These are phyloP conservation scores for Asterionellopsis glacialis DNA, from an alignment of 108 stramenopile species.

Conservation along the genomic window DNA sequence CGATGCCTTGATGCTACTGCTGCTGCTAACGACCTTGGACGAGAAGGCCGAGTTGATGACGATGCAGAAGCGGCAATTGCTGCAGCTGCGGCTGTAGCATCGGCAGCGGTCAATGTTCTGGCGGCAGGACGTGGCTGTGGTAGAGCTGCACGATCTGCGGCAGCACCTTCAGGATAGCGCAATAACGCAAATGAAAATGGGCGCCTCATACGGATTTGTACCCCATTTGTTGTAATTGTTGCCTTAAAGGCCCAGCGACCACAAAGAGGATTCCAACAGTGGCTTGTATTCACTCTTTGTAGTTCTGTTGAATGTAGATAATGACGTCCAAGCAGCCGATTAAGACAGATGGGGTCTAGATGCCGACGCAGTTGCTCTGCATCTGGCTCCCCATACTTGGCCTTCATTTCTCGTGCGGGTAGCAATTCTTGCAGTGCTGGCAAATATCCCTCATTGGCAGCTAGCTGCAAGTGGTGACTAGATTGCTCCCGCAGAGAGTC, in stretches of 20 bases:
- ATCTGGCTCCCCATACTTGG: slow-evolving; percentile 63
- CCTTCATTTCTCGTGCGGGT: slow-evolving; percentile 62
- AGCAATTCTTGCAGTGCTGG: slow-evolving; percentile 77
- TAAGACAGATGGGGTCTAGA: slow-evolving; percentile 70
- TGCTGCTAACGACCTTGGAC: too few species aligned
- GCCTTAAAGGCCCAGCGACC: slow-evolving; percentile 86
- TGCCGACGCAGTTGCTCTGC: slow-evolving; percentile 51
- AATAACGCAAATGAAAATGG: background rate
- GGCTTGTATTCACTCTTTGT: slow-evolving; percentile 61
- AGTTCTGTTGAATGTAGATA: slow-evolving; percentile 54
- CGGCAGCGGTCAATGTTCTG: background rate
- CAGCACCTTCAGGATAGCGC: background rate
- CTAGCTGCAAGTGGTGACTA: slow-evolving; percentile 42
- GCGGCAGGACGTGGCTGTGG: background rate
- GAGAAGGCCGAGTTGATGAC: too few species aligned
- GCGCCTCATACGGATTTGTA: background rate
- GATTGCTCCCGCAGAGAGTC: slow-evolving; percentile 60
- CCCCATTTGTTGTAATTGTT: background rate
- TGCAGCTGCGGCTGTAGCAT: background rate
- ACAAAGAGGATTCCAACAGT: slow-evolving; percentile 89
- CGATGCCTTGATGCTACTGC: too few species aligned
- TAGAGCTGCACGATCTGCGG: background rate
- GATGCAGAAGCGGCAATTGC: background rate
- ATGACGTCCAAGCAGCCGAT: slow-evolving; percentile 53
- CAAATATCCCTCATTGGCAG: slow-evolving; percentile 44